Evolutionary conservation across 2,329 filamentous ascomycete genomes (phyloP), one percentile per base, ranked within the genome.

Genomic region (Dactylellina drechsleri): DNA sequence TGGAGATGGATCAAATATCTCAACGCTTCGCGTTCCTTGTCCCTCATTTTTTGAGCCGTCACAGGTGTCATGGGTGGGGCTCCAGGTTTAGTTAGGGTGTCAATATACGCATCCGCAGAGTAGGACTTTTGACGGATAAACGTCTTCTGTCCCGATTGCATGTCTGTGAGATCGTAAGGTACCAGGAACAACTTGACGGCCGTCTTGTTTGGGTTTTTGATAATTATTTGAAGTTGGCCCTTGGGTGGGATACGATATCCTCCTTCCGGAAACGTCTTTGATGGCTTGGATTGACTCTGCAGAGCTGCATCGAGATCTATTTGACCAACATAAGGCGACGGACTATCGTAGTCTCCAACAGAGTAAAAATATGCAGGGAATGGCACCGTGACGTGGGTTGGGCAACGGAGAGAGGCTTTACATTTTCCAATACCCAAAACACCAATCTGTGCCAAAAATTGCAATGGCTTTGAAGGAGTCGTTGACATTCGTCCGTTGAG

Each of bases 191-290:
- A 85, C 82, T 99, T 98, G 65, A 98, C 94, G 0, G 95, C 95
- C 2, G 95, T 98, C 81, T 98, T 98, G 83, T 98, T 97, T 15
- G 93, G 94, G 79, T 98, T 99, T 81, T 98, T 98, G 81, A 99
- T 92, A 76, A 99, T 90, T 77, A 99, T 96, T 79, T 99, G 95
- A 13, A 99, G 85, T 82, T 98, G 95, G 0, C 95, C 95, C 81
- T 93, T 91, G 80, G 95, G 90, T 0, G 95, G 95, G 62, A 99
- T 97, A 50, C 95, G 90, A 81, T 98, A 99, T 80, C 91, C 92
- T 41, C 95, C 94, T 6, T 93, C 92, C 0, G 92, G 91, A 0
- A 93, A 92, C 15, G 90, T 88, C 81, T 87, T 89, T 0, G 88
- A 87, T 26, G 85, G 86, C 31, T 84, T 83, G 4, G 87, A 85